Conservation (phyloP, 2,329 filamentous ascomycete species). For the Juglanconis sp. region DNA sequence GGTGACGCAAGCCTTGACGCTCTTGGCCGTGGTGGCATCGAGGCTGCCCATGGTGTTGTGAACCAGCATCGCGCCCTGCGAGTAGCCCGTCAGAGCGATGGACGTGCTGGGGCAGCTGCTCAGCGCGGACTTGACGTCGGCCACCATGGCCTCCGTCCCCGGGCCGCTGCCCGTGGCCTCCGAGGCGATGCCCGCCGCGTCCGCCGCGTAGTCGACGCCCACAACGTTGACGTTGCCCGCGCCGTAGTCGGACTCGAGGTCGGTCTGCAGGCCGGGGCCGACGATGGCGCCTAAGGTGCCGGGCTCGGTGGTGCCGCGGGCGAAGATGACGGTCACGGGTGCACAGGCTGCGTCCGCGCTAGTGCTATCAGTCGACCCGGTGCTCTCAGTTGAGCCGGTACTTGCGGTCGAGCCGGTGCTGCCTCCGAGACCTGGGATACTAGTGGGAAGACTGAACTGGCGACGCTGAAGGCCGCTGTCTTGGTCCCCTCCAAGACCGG, state of each 20-base stretch:
- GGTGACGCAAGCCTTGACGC: constrained; percentile 24
- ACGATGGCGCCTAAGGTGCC: constrained; percentile 25
- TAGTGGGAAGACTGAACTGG: neutral
- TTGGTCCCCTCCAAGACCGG: too few species aligned
- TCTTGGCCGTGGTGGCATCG: constrained; percentile 10
- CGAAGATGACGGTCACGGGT: constrained; percentile 25
- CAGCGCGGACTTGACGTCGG: constrained; percentile 24
- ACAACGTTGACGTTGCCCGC: constrained; percentile 19
- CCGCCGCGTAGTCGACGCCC: constrained; percentile 26
- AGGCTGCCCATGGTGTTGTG: constrained; percentile 22
- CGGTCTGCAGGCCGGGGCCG: constrained; percentile 23
- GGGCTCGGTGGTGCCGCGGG: constrained; percentile 26
- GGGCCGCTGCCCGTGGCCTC: constrained; percentile 27
- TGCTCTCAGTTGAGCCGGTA: too few species aligned
- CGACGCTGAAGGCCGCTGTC: too few species aligned
- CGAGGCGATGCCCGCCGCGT: constrained; percentile 20
- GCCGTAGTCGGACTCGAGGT: constrained; percentile 15
- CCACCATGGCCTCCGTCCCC: constrained; percentile 48
- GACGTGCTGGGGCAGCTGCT: constrained; percentile 35
- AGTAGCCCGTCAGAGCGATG: constrained; percentile 38
- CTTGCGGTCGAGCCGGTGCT: neutral
- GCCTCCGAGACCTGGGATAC: neutral
- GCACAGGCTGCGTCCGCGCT: constrained; percentile 4
- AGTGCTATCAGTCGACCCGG: too few species aligned
- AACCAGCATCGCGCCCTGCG: constrained; percentile 27